phyloP scores from a whole-genome alignment of 2,329 filamentous ascomycete genomes.

The Colletotrichum tabaci region DNA sequence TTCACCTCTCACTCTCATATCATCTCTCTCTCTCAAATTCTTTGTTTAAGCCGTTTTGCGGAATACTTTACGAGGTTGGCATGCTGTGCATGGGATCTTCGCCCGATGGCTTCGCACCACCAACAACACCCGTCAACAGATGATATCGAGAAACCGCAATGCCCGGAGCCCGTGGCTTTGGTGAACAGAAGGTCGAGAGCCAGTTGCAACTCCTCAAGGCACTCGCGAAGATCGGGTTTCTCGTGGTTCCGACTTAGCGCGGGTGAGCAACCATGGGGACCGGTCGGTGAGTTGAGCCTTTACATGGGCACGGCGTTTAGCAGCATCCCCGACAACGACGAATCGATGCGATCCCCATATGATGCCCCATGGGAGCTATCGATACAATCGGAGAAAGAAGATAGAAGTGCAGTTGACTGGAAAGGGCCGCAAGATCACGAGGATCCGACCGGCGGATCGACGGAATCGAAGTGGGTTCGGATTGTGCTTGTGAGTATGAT shows the following conservation, averaged over 20 bases:
- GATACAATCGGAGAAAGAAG: not conserved
- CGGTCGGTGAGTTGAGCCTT: slow-evolving; percentile 35
- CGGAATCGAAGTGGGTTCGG: slow-evolving; percentile 26
- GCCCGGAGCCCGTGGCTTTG: slow-evolving; percentile 20
- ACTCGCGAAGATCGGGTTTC: slow-evolving; percentile 26
- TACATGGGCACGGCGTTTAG: slow-evolving; percentile 38
- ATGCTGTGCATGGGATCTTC: not conserved
- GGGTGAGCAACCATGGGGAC: slow-evolving; percentile 22
- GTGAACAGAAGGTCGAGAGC: not conserved
- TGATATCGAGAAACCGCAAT: slow-evolving; percentile 8
- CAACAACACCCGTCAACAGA: not conserved
- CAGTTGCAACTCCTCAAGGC: slow-evolving; percentile 3
- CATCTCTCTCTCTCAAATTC: not conserved
- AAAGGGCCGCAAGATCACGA: slow-evolving; percentile 14
- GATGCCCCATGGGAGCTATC: not conserved
- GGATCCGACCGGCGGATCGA: slow-evolving; percentile 21
- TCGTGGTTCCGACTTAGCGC: slow-evolving; percentile 34
- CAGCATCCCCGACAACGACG: slow-evolving; percentile 29
- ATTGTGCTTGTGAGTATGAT: slow-evolving; percentile 31
- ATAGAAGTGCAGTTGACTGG: slow-evolving; percentile 11
- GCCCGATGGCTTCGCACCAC: slow-evolving; percentile 17
- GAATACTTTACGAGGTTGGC: not conserved
- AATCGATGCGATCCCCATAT: slow-evolving; percentile 16
- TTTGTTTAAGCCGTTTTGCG: too few relatives aligned
- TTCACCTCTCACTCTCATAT: too few relatives aligned